phyloP scores from a whole-genome alignment of 371 early-diverging fungal species.

The Nematocida major region DNA sequence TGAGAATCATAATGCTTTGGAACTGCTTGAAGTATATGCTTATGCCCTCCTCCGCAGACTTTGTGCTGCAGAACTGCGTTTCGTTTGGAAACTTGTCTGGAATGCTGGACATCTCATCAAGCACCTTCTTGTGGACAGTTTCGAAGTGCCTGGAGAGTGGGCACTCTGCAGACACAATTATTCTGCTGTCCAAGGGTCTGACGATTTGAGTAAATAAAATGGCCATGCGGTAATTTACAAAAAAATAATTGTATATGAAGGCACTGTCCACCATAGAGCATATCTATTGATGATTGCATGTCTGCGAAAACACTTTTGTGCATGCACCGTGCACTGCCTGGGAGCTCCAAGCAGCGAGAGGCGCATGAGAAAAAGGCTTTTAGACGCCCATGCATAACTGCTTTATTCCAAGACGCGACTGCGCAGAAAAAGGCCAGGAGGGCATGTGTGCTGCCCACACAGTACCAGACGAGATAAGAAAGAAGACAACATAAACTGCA shows the following conservation, averaged over 20 bases:
- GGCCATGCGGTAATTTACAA: constrained; percentile 22
- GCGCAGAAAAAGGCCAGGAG: too few relatives aligned
- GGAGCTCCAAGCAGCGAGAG: too few relatives aligned
- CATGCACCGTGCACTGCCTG: too few relatives aligned
- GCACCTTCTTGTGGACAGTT: constrained; percentile 20
- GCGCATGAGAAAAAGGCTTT: too few relatives aligned
- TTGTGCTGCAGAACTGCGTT: constrained; percentile 53
- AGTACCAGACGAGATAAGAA: too few relatives aligned
- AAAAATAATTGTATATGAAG: neutral
- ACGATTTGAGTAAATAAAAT: constrained; percentile 49
- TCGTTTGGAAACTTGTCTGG: constrained; percentile 24
- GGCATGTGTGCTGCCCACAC: too few relatives aligned
- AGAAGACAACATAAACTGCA: too few relatives aligned
- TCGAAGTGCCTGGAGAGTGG: constrained; percentile 45
- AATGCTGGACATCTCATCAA: constrained; percentile 26
- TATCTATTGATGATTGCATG: neutral
- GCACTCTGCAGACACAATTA: constrained; percentile 49
- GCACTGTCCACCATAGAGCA: neutral
- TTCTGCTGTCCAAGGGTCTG: constrained; percentile 31
- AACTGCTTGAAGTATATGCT: constrained; percentile 45
- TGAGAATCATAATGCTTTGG: constrained; percentile 16
- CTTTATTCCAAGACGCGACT: too few relatives aligned
- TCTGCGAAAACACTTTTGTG: too few relatives aligned
- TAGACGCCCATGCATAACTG: too few relatives aligned
- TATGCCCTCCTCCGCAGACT: constrained; percentile 35